Evolutionary conservation across 1,284 basidiomycete genomes (phyloP).

Genomic region (Sphagnurus paluster): DNA sequence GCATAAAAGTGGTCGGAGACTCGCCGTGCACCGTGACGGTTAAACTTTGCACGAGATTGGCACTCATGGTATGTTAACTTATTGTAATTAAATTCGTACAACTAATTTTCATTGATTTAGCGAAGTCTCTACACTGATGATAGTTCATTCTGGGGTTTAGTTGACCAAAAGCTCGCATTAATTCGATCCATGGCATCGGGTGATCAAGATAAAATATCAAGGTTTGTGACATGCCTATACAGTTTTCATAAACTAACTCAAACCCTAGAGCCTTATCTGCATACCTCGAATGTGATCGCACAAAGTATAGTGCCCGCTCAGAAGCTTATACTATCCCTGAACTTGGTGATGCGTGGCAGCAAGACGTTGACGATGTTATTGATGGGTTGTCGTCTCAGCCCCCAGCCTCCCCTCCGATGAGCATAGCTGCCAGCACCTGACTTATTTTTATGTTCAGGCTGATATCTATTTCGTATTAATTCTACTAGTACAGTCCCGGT

Average conservation of each 20-base stretch:
- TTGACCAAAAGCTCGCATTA: not conserved
- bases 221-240: not conserved
- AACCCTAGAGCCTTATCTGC: not conserved
- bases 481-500: too few relatives aligned
- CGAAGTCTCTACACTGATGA: not conserved
- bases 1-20: not conserved
- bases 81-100: too few relatives aligned
- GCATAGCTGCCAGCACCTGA: not conserved
- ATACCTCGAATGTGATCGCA: not conserved
- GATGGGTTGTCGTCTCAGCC: not conserved
- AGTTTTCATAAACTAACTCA: not conserved
- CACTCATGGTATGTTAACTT: too few relatives aligned
- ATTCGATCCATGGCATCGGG: not conserved
- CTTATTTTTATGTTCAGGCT: not conserved
- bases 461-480: too few relatives aligned
- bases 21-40: not conserved
- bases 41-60: not conserved
- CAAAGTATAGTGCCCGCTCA: not conserved
- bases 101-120: too few relatives aligned
- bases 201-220: not conserved
- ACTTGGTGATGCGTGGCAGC: not conserved
- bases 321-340: not conserved
- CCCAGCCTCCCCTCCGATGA: not conserved
- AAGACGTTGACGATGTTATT: not conserved
- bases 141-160: not conserved